These are phyloP conservation scores for Nemania bipapillata DNA, from an alignment of 2,329 filamentous ascomycete species.

Conservation along the genomic window DNA sequence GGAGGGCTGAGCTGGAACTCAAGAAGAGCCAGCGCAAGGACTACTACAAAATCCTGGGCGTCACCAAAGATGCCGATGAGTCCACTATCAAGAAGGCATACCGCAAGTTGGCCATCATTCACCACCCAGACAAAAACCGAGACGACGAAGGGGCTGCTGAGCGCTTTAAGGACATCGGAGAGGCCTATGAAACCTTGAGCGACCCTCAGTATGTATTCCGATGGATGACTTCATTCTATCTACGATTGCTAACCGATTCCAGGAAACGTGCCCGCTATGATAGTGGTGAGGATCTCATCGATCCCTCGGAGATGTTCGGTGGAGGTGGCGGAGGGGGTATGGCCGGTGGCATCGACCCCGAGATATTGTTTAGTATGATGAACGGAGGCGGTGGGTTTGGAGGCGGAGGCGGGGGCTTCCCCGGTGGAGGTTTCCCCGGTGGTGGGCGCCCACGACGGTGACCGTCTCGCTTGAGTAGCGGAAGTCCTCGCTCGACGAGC, in stretches of 20 bases:
- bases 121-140: slow-evolving; percentile 98
- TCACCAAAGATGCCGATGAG: slow-evolving; percentile 86
- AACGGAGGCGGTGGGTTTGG: slow-evolving; percentile 69
- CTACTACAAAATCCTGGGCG: slow-evolving; percentile 95
- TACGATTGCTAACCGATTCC: slow-evolving; percentile 52
- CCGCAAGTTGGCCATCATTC: slow-evolving; percentile 89
- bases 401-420: slow-evolving; percentile 59
- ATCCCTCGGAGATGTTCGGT: slow-evolving; percentile 86
- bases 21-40: slow-evolving; percentile 99
- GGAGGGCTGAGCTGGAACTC: slow-evolving; percentile 89
- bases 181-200: slow-evolving; percentile 95
- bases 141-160: slow-evolving; percentile 85
- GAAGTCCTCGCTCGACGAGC: background rate
- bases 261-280: slow-evolving; percentile 92
- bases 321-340: slow-evolving; percentile 64
- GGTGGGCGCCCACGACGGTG: slow-evolving; percentile 45
- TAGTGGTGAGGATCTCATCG: slow-evolving; percentile 88
- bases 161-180: slow-evolving; percentile 96
- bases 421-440: slow-evolving; percentile 63
- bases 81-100: slow-evolving; percentile 96
- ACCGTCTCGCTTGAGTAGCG: background rate
- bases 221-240: background rate
- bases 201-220: slow-evolving; percentile 81
- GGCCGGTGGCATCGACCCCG: slow-evolving; percentile 75
- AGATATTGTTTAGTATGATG: slow-evolving; percentile 87